A percentile compares a stretch with the other conserved stretches of the same genome.
phyloP scores from a whole-genome alignment of 148 eudicot genomes.

The Camellia sinensis region DNA sequence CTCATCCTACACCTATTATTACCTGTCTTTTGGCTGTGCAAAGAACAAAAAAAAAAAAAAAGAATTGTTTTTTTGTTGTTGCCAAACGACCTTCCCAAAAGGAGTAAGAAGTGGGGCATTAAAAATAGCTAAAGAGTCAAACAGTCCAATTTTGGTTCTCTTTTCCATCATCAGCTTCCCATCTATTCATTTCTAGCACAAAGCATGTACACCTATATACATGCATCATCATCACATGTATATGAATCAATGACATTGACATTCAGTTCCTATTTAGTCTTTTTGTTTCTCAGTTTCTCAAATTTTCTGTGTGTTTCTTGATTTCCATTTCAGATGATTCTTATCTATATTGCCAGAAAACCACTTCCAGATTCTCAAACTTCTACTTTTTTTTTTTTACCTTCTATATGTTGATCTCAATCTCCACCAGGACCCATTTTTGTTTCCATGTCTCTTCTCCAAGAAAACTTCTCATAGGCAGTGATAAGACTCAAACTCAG shows the following conservation, averaged over 20 bases:
- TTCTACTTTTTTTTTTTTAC: no score
- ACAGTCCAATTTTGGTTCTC: not conserved
- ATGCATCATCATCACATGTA: not conserved
- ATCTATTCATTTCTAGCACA: not conserved
- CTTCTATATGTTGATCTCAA: no score
- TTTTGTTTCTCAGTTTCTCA: not conserved
- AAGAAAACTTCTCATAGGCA: no score
- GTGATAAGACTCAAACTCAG: no score
- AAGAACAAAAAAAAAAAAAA: no score
- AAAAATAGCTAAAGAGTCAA: not conserved
- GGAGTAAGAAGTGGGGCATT: not conserved
- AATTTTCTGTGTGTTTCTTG: not conserved
- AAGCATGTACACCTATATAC: not conserved
- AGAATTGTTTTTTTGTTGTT: no score
- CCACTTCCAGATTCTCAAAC: no score
- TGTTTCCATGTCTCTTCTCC: no score
- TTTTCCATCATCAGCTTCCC: not conserved
- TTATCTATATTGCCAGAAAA: not conserved
- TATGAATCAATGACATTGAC: not conserved
- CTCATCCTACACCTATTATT: no score
- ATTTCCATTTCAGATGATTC: not conserved
- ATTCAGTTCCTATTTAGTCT: not conserved
- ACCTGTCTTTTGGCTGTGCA: no score
- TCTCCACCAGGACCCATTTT: no score
- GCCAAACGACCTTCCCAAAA: conserved; percentile 1